Conservation (phyloP, 164 flowering plant genomes). For the Paratinospora sagittata region DNA sequence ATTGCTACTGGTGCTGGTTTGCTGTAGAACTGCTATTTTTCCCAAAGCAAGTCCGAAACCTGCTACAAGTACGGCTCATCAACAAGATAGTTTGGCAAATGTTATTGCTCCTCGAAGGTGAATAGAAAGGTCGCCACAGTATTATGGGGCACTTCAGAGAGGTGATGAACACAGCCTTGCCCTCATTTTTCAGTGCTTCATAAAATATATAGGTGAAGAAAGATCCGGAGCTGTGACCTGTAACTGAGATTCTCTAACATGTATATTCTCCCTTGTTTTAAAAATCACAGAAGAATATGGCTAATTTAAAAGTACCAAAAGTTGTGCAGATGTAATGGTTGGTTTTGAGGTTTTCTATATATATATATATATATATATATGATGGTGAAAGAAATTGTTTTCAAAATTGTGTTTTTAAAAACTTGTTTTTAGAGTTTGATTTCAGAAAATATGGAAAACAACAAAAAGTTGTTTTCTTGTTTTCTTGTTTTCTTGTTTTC, state of each 20-base stretch:
- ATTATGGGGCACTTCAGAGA: neutral
- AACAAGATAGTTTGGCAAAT: slow-evolving; percentile 20
- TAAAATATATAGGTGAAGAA: neutral
- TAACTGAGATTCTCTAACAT: neutral
- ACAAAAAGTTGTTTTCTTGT: too few relatives aligned
- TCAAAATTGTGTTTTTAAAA: too few relatives aligned
- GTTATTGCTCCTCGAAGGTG: slow-evolving; percentile 9
- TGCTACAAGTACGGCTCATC: neutral
- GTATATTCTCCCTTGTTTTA: neutral
- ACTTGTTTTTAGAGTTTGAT: too few relatives aligned
- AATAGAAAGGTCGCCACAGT: too few relatives aligned
- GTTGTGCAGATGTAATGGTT: too few relatives aligned
- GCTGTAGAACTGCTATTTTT: slow-evolving; percentile 55
- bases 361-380: too few relatives aligned
- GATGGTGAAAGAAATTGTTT: too few relatives aligned
- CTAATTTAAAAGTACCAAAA: neutral
- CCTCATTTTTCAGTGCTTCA: neutral
- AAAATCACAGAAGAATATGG: neutral
- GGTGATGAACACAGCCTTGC: neutral
- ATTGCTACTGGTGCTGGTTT: slow-evolving; percentile 44
- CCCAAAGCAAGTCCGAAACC: slow-evolving; percentile 40
- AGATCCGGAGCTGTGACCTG: neutral
- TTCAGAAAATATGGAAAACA: too few relatives aligned
- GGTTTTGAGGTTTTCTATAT: too few relatives aligned
- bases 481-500: too few relatives aligned